phyloP scores from a whole-genome alignment of 2,329 filamentous ascomycete species.

The Colletotrichum somersetense region DNA sequence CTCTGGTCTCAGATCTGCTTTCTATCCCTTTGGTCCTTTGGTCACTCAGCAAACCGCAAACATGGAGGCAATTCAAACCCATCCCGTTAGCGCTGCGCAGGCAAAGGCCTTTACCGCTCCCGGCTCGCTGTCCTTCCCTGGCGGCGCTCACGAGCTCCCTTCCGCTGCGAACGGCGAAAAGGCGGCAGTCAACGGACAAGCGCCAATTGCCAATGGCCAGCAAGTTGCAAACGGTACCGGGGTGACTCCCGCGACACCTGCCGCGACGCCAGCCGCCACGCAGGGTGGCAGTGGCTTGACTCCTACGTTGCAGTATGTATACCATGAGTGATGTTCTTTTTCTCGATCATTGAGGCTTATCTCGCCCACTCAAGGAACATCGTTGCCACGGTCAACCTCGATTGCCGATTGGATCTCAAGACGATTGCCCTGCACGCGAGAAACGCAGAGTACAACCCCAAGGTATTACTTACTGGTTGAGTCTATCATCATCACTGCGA shows the following conservation, averaged over 20 bases:
- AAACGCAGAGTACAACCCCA: slow-evolving; percentile 98
- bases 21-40: not conserved
- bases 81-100: slow-evolving; percentile 91
- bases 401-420: slow-evolving; percentile 97
- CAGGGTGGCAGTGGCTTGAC: slow-evolving; percentile 90
- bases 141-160: slow-evolving; percentile 84
- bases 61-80: slow-evolving; percentile 93
- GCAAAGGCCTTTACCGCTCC: slow-evolving; percentile 96
- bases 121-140: slow-evolving; percentile 91
- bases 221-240: slow-evolving; percentile 77
- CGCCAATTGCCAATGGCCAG: slow-evolving; percentile 61
- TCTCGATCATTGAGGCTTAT: slow-evolving; percentile 66
- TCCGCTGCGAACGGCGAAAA: slow-evolving; percentile 79
- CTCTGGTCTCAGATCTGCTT: slow-evolving; percentile 47
- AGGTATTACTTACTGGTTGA: slow-evolving; percentile 70
- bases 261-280: slow-evolving; percentile 87
- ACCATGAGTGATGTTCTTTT: slow-evolving; percentile 48
- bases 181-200: slow-evolving; percentile 55
- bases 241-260: slow-evolving; percentile 90
- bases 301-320: slow-evolving; percentile 97
- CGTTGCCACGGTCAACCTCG: slow-evolving; percentile 97
- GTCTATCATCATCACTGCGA: slow-evolving; percentile 19
- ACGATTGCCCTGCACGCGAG: slow-evolving; percentile 97
- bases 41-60: slow-evolving; percentile 50
- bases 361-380: slow-evolving; percentile 82